These are phyloP conservation scores for Parietichytrium sp. DNA, from an alignment of 108 stramenopile species.

Conservation along the genomic window DNA sequence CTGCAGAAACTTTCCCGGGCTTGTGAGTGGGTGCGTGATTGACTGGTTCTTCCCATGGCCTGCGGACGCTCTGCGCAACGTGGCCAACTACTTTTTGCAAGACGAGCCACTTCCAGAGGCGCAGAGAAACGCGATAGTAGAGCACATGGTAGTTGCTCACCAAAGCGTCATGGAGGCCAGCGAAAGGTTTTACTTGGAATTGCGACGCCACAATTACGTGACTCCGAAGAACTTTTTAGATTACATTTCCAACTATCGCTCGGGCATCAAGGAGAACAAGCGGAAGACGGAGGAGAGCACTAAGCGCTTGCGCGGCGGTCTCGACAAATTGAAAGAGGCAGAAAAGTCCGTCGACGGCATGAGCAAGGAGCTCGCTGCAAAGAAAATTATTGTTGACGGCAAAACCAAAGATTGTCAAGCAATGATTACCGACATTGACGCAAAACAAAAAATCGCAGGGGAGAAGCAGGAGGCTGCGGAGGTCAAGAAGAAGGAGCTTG, in stretches of 20 bases:
- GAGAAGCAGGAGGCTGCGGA: conserved; percentile 61
- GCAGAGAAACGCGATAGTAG: conserved; percentile 53
- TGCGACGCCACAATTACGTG: conserved; percentile 70
- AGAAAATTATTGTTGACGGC: conserved; percentile 55
- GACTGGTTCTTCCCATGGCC: conserved; percentile 78
- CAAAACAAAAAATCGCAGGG: conserved; percentile 61
- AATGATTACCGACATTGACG: conserved; percentile 60
- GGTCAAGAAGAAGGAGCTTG: conserved; percentile 55
- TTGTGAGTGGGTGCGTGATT: conserved; percentile 65
- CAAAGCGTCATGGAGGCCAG: conserved; percentile 45
- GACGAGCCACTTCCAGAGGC: conserved; percentile 60
- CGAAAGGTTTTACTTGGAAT: conserved; percentile 57
- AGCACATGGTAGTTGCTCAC: conserved; percentile 67
- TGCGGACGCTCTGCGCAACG: conserved; percentile 61
- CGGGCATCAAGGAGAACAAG: conserved; percentile 36
- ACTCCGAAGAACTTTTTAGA: conserved; percentile 73
- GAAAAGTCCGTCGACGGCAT: conserved; percentile 65
- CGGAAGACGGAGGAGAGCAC: conserved; percentile 48
- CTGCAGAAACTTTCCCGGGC: conserved; percentile 71
- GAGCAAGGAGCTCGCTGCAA: conserved; percentile 49
- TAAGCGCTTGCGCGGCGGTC: conserved; percentile 66
- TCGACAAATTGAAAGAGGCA: conserved; percentile 67
- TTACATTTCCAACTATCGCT: conserved; percentile 62
- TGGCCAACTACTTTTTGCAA: conserved; percentile 64
- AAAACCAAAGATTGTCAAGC: conserved; percentile 56